Conservation (phyloP, 169 alveolate genomes). For the Eimeria tenella region DNA sequence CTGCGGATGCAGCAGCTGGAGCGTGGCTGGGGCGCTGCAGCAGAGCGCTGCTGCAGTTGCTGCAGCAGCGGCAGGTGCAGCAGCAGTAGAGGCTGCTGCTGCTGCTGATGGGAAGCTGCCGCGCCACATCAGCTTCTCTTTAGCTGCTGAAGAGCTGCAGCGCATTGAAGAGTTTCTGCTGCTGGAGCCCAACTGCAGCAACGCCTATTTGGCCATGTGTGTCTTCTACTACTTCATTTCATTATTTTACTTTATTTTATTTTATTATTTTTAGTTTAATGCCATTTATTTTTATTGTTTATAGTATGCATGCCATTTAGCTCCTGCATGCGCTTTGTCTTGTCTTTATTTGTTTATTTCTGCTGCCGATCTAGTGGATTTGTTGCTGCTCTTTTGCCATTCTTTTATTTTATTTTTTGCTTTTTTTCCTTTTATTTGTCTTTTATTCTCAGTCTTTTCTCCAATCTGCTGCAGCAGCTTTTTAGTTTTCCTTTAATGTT, state of each 20-base stretch:
- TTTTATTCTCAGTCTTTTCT: neutral
- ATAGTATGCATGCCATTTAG: neutral
- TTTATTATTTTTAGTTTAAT: too few species aligned
- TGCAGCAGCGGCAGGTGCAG: neutral
- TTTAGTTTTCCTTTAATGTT: neutral
- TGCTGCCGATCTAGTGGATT: too few species aligned
- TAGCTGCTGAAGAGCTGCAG: neutral
- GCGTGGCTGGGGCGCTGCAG: neutral
- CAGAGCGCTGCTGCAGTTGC: neutral
- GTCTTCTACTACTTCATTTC: neutral
- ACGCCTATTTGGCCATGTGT: neutral
- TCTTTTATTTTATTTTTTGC: too few species aligned
- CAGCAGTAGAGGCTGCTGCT: conserved; percentile 9
- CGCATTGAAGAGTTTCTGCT: neutral
- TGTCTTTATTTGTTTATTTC: neutral
- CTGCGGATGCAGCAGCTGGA: neutral
- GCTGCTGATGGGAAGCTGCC: conserved; percentile 4
- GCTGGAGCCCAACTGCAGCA: neutral
- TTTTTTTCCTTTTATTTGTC: too few species aligned
- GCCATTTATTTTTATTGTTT: too few species aligned
- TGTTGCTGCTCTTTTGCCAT: too few species aligned
- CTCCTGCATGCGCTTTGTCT: neutral
- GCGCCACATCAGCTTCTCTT: neutral
- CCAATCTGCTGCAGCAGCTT: neutral
- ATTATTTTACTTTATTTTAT: too few species aligned